phyloP scores from a whole-genome alignment of 2,329 filamentous ascomycete species.

The Aspergillus caelatus region DNA sequence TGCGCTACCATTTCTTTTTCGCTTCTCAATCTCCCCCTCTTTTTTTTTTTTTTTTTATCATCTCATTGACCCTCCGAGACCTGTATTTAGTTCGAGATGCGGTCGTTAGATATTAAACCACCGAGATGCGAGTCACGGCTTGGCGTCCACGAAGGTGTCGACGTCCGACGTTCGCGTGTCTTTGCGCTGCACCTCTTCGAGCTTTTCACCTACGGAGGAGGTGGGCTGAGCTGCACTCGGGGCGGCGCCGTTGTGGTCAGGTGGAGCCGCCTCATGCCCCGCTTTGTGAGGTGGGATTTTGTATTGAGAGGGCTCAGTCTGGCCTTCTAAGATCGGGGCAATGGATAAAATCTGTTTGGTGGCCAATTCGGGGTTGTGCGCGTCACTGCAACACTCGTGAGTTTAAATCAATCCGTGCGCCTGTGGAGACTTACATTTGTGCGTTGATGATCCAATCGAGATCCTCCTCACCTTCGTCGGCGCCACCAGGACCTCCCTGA shows the following conservation, averaged over 20 bases:
- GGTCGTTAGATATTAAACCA: not conserved
- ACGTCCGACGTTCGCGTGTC: conserved; percentile 44
- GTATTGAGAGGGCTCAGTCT: conserved; percentile 60
- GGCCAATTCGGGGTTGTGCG: conserved; percentile 67
- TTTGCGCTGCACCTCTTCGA: conserved; percentile 34
- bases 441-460: conserved; percentile 95
- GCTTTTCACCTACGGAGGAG: conserved; percentile 5
- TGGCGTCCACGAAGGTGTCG: conserved; percentile 48
- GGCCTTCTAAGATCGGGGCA: conserved; percentile 80
- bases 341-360: conserved; percentile 83
- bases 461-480: conserved; percentile 81
- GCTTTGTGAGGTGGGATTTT: conserved; percentile 56
- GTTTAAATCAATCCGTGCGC: not conserved
- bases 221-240: not conserved
- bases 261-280: conserved; percentile 1
- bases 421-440: conserved; percentile 64
- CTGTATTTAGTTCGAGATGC: not conserved
- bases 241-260: conserved; percentile 13
- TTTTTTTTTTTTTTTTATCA: not conserved
- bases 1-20: conserved; percentile 8
- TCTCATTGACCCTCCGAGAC: not conserved
- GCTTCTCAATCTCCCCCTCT: not conserved
- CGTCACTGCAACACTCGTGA: conserved; percentile 53
- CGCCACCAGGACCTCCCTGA: conserved; percentile 67
- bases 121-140: conserved; percentile 11